Base-by-base conservation (phyloP, 139 green algal species). In the Ettlia oleoabundans region DNA sequence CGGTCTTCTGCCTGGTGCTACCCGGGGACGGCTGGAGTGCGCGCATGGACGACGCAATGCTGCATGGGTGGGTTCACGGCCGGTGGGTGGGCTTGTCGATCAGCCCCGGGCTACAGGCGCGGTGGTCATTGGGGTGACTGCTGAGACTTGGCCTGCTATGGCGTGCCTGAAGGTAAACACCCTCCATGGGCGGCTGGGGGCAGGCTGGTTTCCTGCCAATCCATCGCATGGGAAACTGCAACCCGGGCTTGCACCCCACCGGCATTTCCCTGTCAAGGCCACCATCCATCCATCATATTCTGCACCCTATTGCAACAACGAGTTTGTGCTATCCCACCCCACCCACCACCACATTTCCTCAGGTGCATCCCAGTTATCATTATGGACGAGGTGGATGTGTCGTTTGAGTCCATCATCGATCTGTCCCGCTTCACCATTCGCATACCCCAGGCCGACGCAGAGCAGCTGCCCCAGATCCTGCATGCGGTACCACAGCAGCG, bases 31-130 rank as follows among this genome's bases (percentile, higher is more conserved):
- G 92, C 37, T 96, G 88, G 83, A 84, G 69, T 0, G 82, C 80
- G 0, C 78, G 90, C 0, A 88, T 91, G 52, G 92, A 93, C 52
- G 92, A 96, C 42, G 86, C 87, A 1, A 82, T 92, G 1, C 80
- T 93, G 43, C 92, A 96, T 58, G 92, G 92, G 65, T 95, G 92
- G 78, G 88, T 94, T 64, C 13, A 10, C 3, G 4, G 18, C 3
- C 19, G 15, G 15, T n/a, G 32, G 6, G 30, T 32, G 32, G 41
- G 63, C 32, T 67, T 15, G n/a, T n/a, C n/a, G 13, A 9, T n/a
- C 24, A 9, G 19, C 28, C 10, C 28, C 28, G 19, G 19, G 21
- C 28, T 15, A 2, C 28, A 15, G 33, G 61, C 24, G 24, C 35
- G 21, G 24, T 37, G 61, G 47, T 58, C 13, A 58, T 10, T 58